A percentile compares a stretch with the other conserved stretches of the same genome.
Conservation (phyloP, 2,329 filamentous ascomycete species). For the Hypoxylon sp. region DNA sequence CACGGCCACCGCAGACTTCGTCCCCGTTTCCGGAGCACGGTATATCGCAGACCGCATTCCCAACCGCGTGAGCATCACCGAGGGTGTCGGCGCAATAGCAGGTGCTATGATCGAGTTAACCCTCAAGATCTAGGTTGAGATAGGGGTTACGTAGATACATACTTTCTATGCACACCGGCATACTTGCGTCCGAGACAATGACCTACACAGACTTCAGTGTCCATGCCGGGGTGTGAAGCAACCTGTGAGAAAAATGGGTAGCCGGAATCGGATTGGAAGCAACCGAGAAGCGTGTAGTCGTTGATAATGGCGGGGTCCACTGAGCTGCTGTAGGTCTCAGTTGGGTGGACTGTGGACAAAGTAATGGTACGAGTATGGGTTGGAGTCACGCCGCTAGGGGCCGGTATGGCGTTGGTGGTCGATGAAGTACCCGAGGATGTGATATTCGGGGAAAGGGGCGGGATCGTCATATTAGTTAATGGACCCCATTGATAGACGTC, state of each 20-base stretch:
- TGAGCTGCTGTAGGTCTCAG: slow-evolving; percentile 34
- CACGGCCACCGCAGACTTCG: slow-evolving; percentile 61
- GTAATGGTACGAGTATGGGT: slow-evolving; percentile 52
- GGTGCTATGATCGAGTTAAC: slow-evolving; percentile 44
- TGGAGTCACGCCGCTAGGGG: slow-evolving; percentile 26
- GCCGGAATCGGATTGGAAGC: slow-evolving; percentile 59
- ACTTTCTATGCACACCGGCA: slow-evolving; percentile 58
- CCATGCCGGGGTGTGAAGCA: slow-evolving; percentile 57
- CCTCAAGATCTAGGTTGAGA: not conserved
- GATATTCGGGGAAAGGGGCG: slow-evolving; percentile 26
- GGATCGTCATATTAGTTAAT: slow-evolving; percentile 23
- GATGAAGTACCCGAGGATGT: slow-evolving; percentile 22
- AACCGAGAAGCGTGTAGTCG: slow-evolving; percentile 53
- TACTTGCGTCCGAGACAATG: slow-evolving; percentile 57
- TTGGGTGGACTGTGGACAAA: slow-evolving; percentile 45
- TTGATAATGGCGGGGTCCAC: slow-evolving; percentile 41
- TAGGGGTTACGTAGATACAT: slow-evolving; percentile 28
- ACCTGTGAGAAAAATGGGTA: slow-evolving; percentile 57
- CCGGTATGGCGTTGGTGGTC: slow-evolving; percentile 24
- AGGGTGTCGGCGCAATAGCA: slow-evolving; percentile 65
- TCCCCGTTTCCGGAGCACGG: slow-evolving; percentile 60
- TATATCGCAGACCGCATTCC: slow-evolving; percentile 55
- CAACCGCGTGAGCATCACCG: slow-evolving; percentile 58
- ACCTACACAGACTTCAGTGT: slow-evolving; percentile 58
- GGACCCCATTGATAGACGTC: slow-evolving; percentile 59